These are phyloP conservation scores for Ophiobolus disseminans DNA, from an alignment of 2,329 filamentous ascomycete genomes.

Conservation along the genomic window DNA sequence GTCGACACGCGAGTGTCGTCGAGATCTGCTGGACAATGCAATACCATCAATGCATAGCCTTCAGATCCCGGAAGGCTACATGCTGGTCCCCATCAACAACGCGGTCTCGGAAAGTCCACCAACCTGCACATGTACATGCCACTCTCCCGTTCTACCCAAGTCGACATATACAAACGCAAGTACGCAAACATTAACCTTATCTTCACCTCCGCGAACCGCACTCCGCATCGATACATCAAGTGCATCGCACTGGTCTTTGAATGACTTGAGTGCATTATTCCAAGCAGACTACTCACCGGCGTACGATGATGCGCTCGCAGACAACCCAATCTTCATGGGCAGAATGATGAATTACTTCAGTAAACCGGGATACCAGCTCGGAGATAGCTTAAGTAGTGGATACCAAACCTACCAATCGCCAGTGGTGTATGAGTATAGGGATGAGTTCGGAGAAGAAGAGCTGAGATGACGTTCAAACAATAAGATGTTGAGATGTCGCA, in stretches of 20 bases:
- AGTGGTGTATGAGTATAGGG: constrained; percentile 20
- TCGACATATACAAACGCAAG: constrained; percentile 27
- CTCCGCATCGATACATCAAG: constrained; percentile 22
- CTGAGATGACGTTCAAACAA: no score
- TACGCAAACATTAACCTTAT: constrained; percentile 32
- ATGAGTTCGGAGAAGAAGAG: constrained; percentile 29
- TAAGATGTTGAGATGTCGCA: no score
- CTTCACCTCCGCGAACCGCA: constrained; percentile 11
- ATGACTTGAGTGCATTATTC: constrained; percentile 17
- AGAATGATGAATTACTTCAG: constrained; percentile 43
- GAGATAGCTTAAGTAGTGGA: constrained; percentile 35
- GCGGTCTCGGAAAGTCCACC: neutral
- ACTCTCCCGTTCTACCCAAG: constrained; percentile 1
- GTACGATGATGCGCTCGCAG: constrained; percentile 10
- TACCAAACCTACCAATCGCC: constrained; percentile 28
- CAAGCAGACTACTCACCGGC: constrained; percentile 24
- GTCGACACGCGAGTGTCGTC: no score
- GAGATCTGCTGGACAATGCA: no score
- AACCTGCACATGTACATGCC: constrained; percentile 24
- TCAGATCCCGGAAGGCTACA: neutral
- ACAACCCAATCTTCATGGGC: constrained; percentile 38
- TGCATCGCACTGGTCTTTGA: constrained; percentile 6
- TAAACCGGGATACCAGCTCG: constrained; percentile 42
- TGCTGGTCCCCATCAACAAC: neutral
- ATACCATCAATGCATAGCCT: no score